Base-by-base conservation (phyloP, 495 filamentous ascomycete genomes). In the Neurospora sp. region DNA sequence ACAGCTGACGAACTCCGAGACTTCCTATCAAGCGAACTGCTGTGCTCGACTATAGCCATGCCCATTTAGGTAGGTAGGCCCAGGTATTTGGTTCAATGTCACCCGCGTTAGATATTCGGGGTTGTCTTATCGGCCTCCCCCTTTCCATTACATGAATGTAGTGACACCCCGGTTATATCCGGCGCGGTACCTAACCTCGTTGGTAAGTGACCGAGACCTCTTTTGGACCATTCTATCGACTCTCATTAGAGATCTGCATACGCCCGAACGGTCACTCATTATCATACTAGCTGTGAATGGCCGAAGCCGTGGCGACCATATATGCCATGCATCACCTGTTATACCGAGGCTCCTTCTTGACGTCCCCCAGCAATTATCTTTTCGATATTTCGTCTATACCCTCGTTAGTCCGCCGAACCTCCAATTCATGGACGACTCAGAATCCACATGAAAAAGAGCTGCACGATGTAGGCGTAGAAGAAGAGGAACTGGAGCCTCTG, bases 391-490 rank as follows among this genome's bases (percentile, higher is more conserved):
- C 35, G 53, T 65, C 6, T 65, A 65, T 16, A 16, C 27, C 27
- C 39, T 10, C 44, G 10, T 14, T 5, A 44, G n/a, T 2, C 3
- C 10, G 14, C 37, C 39, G 47, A 70, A 3, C 27, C 31, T 12
- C 74, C 8, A 6, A 2, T 53, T 71, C 70, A 83, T 4, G 78
- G 77, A 72, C 82, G 79, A 76, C 81, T 96, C 72, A 99, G 85
- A 74, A 94, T 88, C 91, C 96, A 95, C 93, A 98, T 98, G 80
- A 98, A 97, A 71, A 94, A 78, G 68, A 98, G 89, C 81, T 99
- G 96, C 70, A 97, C 90, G 18, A 94, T 84, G 81, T 98, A 99
- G 45, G 93, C 92, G 83, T 99, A 99, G 73, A 95, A 83, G 82
- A 98, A 98, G 73, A 99, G 83, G 77, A 99, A 99, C 84, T 98